Evolutionary conservation across 768 basidiomycete genomes (phyloP), one percentile per base, ranked within the genome.

Genomic region (Ramaria sp.): DNA sequence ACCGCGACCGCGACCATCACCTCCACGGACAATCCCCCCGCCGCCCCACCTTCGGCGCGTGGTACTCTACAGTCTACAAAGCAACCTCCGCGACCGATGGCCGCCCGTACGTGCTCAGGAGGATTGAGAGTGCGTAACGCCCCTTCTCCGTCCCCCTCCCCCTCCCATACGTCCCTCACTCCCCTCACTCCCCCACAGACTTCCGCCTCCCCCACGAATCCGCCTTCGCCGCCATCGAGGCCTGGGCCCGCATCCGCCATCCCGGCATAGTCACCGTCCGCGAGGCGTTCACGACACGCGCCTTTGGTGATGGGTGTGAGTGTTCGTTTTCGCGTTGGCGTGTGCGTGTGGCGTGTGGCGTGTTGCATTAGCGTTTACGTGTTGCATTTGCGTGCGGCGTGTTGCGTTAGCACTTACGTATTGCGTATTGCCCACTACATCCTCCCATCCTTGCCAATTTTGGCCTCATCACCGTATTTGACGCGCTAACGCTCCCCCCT

Each of bases 231-330:
- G 71, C 82, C 9, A 85, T 97, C 47, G 94, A 96, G 61, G 73
- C 81, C 15, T 99, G 96, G 96, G 81, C 83, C 0, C 75, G 79
- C 45, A 74, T 98, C 56, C 78, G 75, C 17, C 95, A 98, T 71
- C 93, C 96, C 0, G 84, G 80, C 60, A 84, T 99, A 59, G 82
- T 95, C 15, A 69, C 80, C 9, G 73, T 98, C 20, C 78, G 81
- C 50, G 96, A 98, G 67, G 96, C 95, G 0, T 97, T 99, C 72
- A 98, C 96, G 0, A 95, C 95, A 0, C 79, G 85, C 30, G 82
- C 88, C 0, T 99, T 99, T 69, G 82, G 83, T 54, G 96, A 98
- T 67, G 86, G 84, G 63, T 98, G 94, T 95, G 64, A 27, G 27
- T 27, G n/a, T n/a, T n/a, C n/a, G n/a, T n/a, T n/a, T n/a, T n/a